These are phyloP conservation scores for Strobilomyces dryophilus DNA, from an alignment of 768 basidiomycete genomes.

Conservation along the genomic window DNA sequence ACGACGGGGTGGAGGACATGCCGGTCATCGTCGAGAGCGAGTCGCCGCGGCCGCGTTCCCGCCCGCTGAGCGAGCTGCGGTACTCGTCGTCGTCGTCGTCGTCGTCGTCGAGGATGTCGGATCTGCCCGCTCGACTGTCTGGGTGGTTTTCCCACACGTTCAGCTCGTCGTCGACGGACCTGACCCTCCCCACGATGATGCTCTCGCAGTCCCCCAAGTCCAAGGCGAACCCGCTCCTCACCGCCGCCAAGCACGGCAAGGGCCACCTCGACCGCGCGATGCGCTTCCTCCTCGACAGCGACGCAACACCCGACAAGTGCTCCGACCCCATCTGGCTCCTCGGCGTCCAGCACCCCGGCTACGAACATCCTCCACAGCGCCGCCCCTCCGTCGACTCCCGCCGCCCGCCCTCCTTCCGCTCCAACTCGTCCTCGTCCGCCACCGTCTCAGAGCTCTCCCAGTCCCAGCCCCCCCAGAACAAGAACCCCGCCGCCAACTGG, in stretches of 20 bases:
- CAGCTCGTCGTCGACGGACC: slow-evolving; percentile 65
- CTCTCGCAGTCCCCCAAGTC: slow-evolving; percentile 48
- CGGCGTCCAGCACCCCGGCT: slow-evolving; percentile 77
- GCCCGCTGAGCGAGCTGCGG: slow-evolving; percentile 45
- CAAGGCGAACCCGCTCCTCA: slow-evolving; percentile 51
- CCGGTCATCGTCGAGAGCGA: slow-evolving; percentile 68
- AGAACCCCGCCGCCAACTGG: slow-evolving; percentile 48
- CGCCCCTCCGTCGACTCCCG: slow-evolving; percentile 41
- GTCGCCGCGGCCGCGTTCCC: slow-evolving; percentile 51
- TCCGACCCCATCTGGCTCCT: slow-evolving; percentile 86
- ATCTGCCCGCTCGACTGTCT: slow-evolving; percentile 71
- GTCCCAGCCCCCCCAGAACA: slow-evolving; percentile 32
- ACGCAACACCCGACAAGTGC: slow-evolving; percentile 80
- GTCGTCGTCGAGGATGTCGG: slow-evolving; percentile 52
- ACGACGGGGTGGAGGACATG: slow-evolving; percentile 41
- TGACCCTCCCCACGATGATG: slow-evolving; percentile 60
- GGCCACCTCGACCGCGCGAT: slow-evolving; percentile 80
- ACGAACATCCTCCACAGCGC: slow-evolving; percentile 43
- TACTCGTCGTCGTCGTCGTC: slow-evolving; percentile 43
- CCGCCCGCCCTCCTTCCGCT: slow-evolving; percentile 41
- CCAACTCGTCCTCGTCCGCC: slow-evolving; percentile 40
- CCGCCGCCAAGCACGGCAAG: slow-evolving; percentile 69
- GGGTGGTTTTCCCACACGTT: slow-evolving; percentile 83
- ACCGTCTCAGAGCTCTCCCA: slow-evolving; percentile 34
- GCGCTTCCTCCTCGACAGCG: slow-evolving; percentile 87